phyloP scores from a whole-genome alignment of 2,329 filamentous ascomycete genomes.

The Fusarium citri region DNA sequence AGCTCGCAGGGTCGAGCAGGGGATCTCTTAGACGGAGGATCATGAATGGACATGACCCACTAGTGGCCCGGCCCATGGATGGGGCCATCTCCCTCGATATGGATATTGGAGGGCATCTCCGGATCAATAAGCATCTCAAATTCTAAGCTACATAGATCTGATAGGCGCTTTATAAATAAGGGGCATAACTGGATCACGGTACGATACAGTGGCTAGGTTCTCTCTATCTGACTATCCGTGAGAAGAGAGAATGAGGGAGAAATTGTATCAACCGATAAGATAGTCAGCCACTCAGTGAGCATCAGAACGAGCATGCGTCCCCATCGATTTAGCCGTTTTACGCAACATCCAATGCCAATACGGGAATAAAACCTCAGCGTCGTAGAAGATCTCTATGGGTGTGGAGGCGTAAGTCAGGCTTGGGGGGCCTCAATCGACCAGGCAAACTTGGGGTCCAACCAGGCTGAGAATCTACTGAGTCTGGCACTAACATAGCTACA shows the following conservation, averaged over 20 bases:
- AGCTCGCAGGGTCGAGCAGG: slow-evolving; percentile 25
- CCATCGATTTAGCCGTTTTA: slow-evolving; percentile 27
- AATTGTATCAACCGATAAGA: slow-evolving; percentile 9
- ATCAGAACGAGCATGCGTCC: slow-evolving; percentile 27
- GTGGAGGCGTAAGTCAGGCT: slow-evolving; percentile 47
- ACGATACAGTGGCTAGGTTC: neutral
- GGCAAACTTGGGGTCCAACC: slow-evolving; percentile 35
- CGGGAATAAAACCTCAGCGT: slow-evolving; percentile 30
- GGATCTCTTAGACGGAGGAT: slow-evolving; percentile 38
- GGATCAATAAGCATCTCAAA: slow-evolving; percentile 29
- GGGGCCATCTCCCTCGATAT: slow-evolving; percentile 23
- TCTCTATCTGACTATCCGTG: neutral
- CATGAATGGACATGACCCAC: slow-evolving; percentile 38
- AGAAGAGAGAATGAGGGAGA: slow-evolving; percentile 18
- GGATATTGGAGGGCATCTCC: slow-evolving; percentile 24
- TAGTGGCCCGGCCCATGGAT: slow-evolving; percentile 30
- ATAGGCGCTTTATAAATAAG: slow-evolving; percentile 8
- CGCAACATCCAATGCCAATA: slow-evolving; percentile 26
- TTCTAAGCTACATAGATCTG: slow-evolving; percentile 11
- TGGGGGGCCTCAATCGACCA: slow-evolving; percentile 45
- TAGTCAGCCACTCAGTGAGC: slow-evolving; percentile 29
- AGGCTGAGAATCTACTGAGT: slow-evolving; percentile 27
- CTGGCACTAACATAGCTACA: neutral
- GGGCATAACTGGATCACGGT: slow-evolving; percentile 22
- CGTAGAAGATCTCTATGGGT: slow-evolving; percentile 39